A percentile compares a stretch with the other conserved stretches of the same genome.
Conservation (phyloP, 192 early-diverging fungal genomes). For the Podila epigama region DNA sequence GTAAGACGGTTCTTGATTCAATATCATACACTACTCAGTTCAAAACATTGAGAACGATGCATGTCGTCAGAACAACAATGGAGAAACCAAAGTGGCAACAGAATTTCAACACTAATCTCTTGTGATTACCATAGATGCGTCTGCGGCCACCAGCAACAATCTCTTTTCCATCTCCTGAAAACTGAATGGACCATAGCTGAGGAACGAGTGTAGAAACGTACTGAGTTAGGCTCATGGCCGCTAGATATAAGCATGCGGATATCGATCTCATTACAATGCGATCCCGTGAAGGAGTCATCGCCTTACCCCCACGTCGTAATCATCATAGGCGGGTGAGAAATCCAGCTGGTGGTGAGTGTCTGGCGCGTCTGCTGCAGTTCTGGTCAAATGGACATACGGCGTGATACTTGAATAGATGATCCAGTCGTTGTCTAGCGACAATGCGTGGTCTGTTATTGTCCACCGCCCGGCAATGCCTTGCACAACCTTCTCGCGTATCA, state of each 20-base stretch:
- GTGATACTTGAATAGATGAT: conserved; percentile 71
- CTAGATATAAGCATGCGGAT: no score
- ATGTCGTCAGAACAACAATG: no score
- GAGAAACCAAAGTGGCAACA: not conserved
- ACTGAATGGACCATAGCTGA: conserved; percentile 71
- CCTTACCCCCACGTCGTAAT: conserved; percentile 15
- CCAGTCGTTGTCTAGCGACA: conserved; percentile 54
- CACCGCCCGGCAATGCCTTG: conserved; percentile 60
- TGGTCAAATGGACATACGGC: conserved; percentile 62
- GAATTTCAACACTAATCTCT: no score
- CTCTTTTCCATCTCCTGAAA: conserved; percentile 66
- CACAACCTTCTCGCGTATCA: conserved; percentile 50
- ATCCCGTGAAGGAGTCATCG: no score
- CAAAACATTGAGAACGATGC: not conserved
- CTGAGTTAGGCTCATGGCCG: no score
- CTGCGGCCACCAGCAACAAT: conserved; percentile 64
- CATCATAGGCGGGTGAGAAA: conserved; percentile 36
- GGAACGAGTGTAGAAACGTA: not conserved
- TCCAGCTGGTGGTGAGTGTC: conserved; percentile 45
- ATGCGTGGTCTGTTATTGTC: conserved; percentile 69
- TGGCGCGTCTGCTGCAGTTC: conserved; percentile 45
- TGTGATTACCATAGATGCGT: conserved; percentile 31
- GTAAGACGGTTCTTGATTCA: conserved; percentile 55
- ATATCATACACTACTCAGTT: conserved; percentile 70
- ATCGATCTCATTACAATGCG: no score